Evolutionary conservation across 352 stramenopile genomes (phyloP).

Genomic region (Phytophthora pluvialis): DNA sequence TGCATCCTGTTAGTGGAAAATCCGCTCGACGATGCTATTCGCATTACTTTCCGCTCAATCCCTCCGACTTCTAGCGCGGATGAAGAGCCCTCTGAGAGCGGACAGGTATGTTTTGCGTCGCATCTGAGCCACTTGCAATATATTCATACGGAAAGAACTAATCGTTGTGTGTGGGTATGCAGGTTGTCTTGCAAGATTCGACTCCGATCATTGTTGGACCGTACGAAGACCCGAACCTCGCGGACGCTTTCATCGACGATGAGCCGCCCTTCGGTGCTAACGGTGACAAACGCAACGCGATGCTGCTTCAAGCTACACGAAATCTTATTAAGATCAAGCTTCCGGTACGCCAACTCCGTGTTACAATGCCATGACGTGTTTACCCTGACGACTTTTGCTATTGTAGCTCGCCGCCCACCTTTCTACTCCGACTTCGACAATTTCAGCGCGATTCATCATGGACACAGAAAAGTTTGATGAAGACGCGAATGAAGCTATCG

Average conservation of each 20-base stretch:
- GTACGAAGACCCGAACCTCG: slow-evolving; percentile 87
- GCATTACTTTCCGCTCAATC: slow-evolving; percentile 52
- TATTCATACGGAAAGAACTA: slow-evolving; percentile 2
- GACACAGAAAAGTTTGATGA: slow-evolving; percentile 77
- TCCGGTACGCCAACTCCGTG: slow-evolving; percentile 29
- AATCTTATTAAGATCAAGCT: slow-evolving; percentile 69
- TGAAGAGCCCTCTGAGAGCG: slow-evolving; percentile 21
- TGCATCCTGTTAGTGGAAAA: slow-evolving; percentile 84
- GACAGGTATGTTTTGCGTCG: slow-evolving; percentile 36
- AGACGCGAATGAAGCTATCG: slow-evolving; percentile 58
- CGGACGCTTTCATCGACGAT: slow-evolving; percentile 64
- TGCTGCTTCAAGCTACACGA: slow-evolving; percentile 54
- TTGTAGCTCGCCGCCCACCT: slow-evolving; percentile 29
- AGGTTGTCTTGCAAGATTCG: slow-evolving; percentile 59
- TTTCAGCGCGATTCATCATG: slow-evolving; percentile 59
- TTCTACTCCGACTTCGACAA: background rate
- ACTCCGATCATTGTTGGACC: slow-evolving; percentile 71
- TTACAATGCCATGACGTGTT: slow-evolving; percentile 1
- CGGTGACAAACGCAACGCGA: slow-evolving; percentile 45
- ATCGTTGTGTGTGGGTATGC: background rate
- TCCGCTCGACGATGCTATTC: slow-evolving; percentile 77
- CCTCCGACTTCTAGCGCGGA: background rate
- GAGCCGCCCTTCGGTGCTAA: slow-evolving; percentile 19
- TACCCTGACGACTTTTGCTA: background rate
- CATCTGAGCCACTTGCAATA: no score